Conservation (phyloP, 2,329 filamentous ascomycete species). For the Calonectria pseudoturangicola region DNA sequence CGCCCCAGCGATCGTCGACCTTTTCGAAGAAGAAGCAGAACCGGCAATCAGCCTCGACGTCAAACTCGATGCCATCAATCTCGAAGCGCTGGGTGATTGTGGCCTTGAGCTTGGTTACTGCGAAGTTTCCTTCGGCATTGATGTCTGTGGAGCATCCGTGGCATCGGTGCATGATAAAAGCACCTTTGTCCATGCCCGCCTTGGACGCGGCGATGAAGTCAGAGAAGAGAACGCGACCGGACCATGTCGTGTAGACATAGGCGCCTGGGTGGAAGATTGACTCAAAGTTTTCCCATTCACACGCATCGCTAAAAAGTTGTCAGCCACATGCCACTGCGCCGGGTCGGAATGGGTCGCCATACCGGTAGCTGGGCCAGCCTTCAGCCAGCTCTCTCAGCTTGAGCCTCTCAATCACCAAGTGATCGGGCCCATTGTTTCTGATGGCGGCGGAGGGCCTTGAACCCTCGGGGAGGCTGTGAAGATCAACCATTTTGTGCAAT, state of each 20-base stretch:
- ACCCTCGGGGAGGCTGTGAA: conserved; percentile 40
- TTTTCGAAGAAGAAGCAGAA: conserved; percentile 68
- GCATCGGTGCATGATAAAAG: conserved; percentile 66
- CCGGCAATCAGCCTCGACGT: conserved; percentile 67
- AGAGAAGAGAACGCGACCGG: conserved; percentile 62
- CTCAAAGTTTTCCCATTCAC: conserved; percentile 71
- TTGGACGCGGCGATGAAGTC: conserved; percentile 64
- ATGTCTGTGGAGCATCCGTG: conserved; percentile 66
- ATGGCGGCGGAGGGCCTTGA: conserved; percentile 60
- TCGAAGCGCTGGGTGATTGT: conserved; percentile 69
- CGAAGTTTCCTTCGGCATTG: conserved; percentile 60
- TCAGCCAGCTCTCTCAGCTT: conserved; percentile 69
- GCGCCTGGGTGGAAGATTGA: conserved; percentile 70
- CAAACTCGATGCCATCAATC: conserved; percentile 63
- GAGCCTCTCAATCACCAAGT: conserved; percentile 65
- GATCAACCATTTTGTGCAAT: conserved; percentile 35
- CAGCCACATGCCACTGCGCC: neutral
- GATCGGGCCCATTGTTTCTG: conserved; percentile 68
- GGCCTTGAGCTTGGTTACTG: conserved; percentile 70
- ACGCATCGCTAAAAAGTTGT: conserved; percentile 62
- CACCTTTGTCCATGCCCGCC: conserved; percentile 63
- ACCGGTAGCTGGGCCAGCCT: conserved; percentile 69
- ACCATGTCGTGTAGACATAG: conserved; percentile 71
- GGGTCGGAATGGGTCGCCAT: neutral
- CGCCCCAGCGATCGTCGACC: conserved; percentile 62